A percentile compares a stretch with the other conserved stretches of the same genome.
phyloP scores from a whole-genome alignment of 2,329 filamentous ascomycete genomes.

The Nigrospora oryzae region DNA sequence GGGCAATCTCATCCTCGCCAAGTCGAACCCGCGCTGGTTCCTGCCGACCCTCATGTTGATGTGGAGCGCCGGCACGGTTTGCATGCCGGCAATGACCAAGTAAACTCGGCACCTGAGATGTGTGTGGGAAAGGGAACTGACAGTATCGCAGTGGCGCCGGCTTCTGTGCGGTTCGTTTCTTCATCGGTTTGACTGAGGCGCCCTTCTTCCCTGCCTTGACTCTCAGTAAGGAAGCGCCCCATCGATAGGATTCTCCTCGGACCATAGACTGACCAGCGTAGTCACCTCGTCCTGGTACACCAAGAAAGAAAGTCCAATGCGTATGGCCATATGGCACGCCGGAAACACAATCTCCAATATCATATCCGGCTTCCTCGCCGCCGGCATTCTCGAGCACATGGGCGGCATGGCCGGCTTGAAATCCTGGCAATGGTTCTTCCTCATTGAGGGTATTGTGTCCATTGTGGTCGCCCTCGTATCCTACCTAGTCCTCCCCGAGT shows the following conservation, averaged over 20 bases:
- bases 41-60: constrained; percentile 29
- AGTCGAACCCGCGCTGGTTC: constrained; percentile 23
- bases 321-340: constrained; percentile 33
- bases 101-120: neutral
- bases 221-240: constrained; percentile 18
- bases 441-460: constrained; percentile 29
- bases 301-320: constrained; percentile 28
- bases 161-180: constrained; percentile 15
- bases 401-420: constrained; percentile 25
- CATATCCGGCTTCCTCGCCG: constrained; percentile 33
- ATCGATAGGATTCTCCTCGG: neutral
- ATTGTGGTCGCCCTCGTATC: constrained; percentile 22
- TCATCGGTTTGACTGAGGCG: constrained; percentile 18
- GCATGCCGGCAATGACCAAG: constrained; percentile 28
- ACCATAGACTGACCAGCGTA: neutral
- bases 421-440: constrained; percentile 37
- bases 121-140: no score
- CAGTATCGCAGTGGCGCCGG: constrained; percentile 2
- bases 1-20: constrained; percentile 33
- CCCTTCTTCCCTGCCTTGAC: constrained; percentile 38
- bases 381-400: constrained; percentile 34
- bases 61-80: constrained; percentile 29
- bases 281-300: constrained; percentile 36
- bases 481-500: constrained; percentile 28
- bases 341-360: constrained; percentile 36